Evolutionary conservation across 495 filamentous ascomycete genomes (phyloP).

Genomic region (Bacidia rubella): DNA sequence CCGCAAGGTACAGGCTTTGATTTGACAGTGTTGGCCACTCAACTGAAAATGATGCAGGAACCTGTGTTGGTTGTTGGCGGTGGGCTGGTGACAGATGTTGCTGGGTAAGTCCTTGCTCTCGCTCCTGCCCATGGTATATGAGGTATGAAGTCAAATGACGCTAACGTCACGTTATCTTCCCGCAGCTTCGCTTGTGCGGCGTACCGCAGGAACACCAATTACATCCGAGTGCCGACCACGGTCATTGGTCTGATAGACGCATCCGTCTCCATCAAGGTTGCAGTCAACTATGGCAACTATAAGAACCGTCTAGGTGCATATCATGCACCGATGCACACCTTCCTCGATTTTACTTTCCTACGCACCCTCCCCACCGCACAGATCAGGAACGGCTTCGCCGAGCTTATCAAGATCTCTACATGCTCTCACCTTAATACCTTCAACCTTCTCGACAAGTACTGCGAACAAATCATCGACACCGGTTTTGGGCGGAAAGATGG

Average conservation of each 20-base stretch:
- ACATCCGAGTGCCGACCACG: conserved; percentile 47
- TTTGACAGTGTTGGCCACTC: background rate
- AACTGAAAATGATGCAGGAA: conserved; percentile 28
- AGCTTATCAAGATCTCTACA: conserved; percentile 54
- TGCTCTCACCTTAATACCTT: conserved; percentile 47
- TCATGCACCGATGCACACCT: conserved; percentile 51
- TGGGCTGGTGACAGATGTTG: conserved; percentile 51
- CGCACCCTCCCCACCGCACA: conserved; percentile 44
- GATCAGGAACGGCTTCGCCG: conserved; percentile 52
- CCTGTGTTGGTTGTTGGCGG: conserved; percentile 52
- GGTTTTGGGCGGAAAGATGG: conserved; percentile 42
- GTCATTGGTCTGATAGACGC: conserved; percentile 56
- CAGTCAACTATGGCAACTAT: conserved; percentile 51
- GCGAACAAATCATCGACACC: conserved; percentile 42
- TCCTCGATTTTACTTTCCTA: conserved; percentile 53
- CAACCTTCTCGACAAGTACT: conserved; percentile 45
- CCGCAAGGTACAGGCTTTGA: conserved; percentile 33
- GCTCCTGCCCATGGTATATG: conserved; percentile 24
- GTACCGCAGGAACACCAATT: conserved; percentile 41
- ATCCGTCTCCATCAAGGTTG: conserved; percentile 50
- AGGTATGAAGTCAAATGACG: background rate
- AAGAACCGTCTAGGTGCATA: conserved; percentile 56
- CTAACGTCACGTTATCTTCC: conserved; percentile 10
- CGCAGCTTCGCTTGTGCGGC: conserved; percentile 45
- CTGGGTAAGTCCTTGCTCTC: conserved; percentile 34